Base-by-base conservation (phyloP, 2,329 filamentous ascomycete genomes). In the Ceratocystis smalleyi region DNA sequence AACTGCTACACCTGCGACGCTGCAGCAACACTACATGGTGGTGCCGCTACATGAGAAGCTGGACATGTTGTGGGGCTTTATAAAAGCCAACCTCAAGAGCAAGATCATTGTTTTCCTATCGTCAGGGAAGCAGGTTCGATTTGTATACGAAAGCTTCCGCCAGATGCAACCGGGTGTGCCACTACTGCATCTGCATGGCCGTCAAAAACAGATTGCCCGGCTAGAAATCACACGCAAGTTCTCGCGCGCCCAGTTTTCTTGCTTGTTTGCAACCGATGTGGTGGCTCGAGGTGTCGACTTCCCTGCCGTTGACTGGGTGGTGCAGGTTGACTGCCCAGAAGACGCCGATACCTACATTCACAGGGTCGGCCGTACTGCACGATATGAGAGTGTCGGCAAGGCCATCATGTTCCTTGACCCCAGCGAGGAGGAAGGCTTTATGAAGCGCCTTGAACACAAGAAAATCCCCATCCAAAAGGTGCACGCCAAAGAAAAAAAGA, bases 311-410 rank as follows among this genome's bases (percentile, higher is more conserved):
- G 94, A 99, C 73, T 99, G 94, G 88, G 94, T 99, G 4, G 90
- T 99, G n/a, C 94, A 99, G 72, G 81, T 89, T n/a, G 94, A 99
- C 73, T 95, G 89, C 69, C 94, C 94, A 0, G 94, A 99, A 74
- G 92, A 99, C 73, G 88, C 89, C 3, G 94, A 97, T 71, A 99
- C 94, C 0, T 99, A 99, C 71, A 97, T 99, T 69, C 94, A 99
- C 75, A 85, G 94, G 66, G 92, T 96, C 3, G 94, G 94, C 1
- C 84, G 94, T 35, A 97, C 94, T 19, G 94, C 94, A n/a, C 83
- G 92, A 24, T 97, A 95, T 73, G 87, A 96, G 70, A 87, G 88
- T 68, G 84, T 89, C 63, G 94, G 94, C 6, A 84, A 87, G 47
- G 92, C 94, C 0, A 89, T 97, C 0, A 74, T 99, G 0, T 96